Evolutionary conservation across 306 rosid genomes (phyloP).

Genomic region (Albizia julibrissin): DNA sequence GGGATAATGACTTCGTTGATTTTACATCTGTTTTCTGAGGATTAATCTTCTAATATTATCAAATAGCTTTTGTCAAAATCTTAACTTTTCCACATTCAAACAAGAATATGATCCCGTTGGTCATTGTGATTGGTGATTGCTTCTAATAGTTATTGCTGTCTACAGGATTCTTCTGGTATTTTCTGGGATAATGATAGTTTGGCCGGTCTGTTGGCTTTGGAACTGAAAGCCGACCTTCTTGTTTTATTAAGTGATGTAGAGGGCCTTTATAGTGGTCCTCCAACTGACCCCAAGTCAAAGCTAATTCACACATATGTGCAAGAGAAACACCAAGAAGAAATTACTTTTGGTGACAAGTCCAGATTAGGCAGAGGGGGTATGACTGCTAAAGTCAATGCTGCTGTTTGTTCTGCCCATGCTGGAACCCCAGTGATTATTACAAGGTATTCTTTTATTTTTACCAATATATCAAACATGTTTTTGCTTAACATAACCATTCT

Average conservation of each 20-base stretch:
- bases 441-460: slow-evolving; percentile 53
- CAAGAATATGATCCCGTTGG: background rate
- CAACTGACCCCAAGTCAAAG: slow-evolving; percentile 80
- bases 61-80: background rate
- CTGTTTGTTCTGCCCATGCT: slow-evolving; percentile 71
- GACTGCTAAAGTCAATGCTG: slow-evolving; percentile 96
- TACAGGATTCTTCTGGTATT: slow-evolving; percentile 95
- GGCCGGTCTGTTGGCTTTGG: slow-evolving; percentile 85
- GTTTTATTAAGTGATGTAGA: slow-evolving; percentile 95
- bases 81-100: background rate
- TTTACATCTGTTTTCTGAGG: background rate
- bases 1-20: background rate
- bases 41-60: background rate
- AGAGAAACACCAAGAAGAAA: slow-evolving; percentile 79
- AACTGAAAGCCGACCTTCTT: slow-evolving; percentile 92
- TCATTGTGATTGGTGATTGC: slow-evolving; percentile 15
- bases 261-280: slow-evolving; percentile 95
- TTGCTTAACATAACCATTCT: background rate
- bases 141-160: slow-evolving; percentile 37
- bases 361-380: slow-evolving; percentile 95
- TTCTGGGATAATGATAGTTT: slow-evolving; percentile 99
- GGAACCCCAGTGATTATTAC: slow-evolving; percentile 91
- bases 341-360: slow-evolving; percentile 95
- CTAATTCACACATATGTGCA: slow-evolving; percentile 80
- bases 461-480: background rate